Base-by-base conservation (phyloP, 2,329 filamentous ascomycete species). In the Fusarium ramigenum region DNA sequence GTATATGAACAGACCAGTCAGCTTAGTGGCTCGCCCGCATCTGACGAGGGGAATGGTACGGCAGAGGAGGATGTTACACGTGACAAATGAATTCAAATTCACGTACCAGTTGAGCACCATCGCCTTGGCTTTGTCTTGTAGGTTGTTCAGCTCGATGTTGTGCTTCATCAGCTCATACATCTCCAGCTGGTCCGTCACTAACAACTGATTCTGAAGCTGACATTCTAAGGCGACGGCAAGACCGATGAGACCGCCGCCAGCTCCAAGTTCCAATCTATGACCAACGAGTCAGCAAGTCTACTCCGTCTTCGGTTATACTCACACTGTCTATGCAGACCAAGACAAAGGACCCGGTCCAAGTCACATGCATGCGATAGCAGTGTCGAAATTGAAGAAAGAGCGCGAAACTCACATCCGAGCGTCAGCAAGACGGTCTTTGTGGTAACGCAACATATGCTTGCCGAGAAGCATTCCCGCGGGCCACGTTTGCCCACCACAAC, bases 401-500 rank as follows among this genome's bases (percentile, higher is more conserved):
- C 46, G 63, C 46, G 60, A 68, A 60, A 74, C 74, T 72, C 59
- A 97, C 93, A 97, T 94, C 82, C 90, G 89, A 73, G 93, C 91
- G 65, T 88, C 85, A 64, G 82, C 83, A 72, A 97, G 82, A 74
- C 89, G 84, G n/a, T 88, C 83, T 70, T 85, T 85, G 76, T 93
- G 93, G 79, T 91, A 91, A 59, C 92, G 89, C 66, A 98, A 86
- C 87, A 98, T 89, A 80, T 98, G 97, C 82, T 92, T 94, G 25
- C 93, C 89, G 60, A 99, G 86, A 21, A 96, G 89, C 90, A 97
- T 93, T 16, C 96, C 96, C 2, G 96, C 96, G 7, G 95, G 96
- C 96, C 96, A 98, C 16, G 97, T 88, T 83, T 97, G 93, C 5
- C 96, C 96, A 54, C 96, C 96, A 82, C 96, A 98, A 69, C 96